Conservation (phyloP, 2,329 filamentous ascomycete genomes). For the Diaporthe capsici region DNA sequence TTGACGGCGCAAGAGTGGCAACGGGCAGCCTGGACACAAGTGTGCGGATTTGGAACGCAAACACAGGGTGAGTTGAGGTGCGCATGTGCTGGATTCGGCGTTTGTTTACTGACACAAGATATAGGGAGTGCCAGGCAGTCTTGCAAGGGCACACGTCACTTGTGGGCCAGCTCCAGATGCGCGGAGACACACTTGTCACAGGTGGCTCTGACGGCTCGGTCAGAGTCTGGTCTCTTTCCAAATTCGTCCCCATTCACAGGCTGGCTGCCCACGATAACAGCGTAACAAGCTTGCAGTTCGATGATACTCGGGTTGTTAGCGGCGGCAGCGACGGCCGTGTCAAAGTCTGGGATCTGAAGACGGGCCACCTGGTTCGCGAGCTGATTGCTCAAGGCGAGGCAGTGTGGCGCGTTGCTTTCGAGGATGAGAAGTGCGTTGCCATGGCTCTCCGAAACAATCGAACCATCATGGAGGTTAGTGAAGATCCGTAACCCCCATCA, state of each 20-base stretch:
- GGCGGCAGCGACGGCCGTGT: constrained; percentile 97
- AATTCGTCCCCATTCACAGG: constrained; percentile 92
- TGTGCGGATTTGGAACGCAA: constrained; percentile 95
- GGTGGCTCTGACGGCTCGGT: constrained; percentile 97
- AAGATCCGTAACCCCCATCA: not conserved
- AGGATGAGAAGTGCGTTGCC: constrained; percentile 97
- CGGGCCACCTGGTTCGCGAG: constrained; percentile 90
- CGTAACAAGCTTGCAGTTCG: constrained; percentile 97
- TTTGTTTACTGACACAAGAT: constrained; percentile 50
- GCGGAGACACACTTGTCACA: constrained; percentile 93
- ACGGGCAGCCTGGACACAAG: constrained; percentile 97
- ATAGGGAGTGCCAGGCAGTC: constrained; percentile 85
- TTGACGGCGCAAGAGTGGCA: constrained; percentile 92
- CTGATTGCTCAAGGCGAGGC: constrained; percentile 92
- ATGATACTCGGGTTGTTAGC: constrained; percentile 94
- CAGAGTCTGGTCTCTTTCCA: constrained; percentile 93
- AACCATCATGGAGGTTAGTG: constrained; percentile 95
- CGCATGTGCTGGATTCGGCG: constrained; percentile 25
- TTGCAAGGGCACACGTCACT: constrained; percentile 97
- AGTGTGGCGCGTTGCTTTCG: constrained; percentile 97
- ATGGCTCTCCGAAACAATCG: constrained; percentile 88
- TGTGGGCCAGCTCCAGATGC: constrained; percentile 96
- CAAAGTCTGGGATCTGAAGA: constrained; percentile 98
- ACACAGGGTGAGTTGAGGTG: constrained; percentile 76
- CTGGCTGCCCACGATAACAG: constrained; percentile 98